Evolutionary conservation across 2,329 filamentous ascomycete genomes (phyloP).

Genomic region (Ilyonectria destructans): DNA sequence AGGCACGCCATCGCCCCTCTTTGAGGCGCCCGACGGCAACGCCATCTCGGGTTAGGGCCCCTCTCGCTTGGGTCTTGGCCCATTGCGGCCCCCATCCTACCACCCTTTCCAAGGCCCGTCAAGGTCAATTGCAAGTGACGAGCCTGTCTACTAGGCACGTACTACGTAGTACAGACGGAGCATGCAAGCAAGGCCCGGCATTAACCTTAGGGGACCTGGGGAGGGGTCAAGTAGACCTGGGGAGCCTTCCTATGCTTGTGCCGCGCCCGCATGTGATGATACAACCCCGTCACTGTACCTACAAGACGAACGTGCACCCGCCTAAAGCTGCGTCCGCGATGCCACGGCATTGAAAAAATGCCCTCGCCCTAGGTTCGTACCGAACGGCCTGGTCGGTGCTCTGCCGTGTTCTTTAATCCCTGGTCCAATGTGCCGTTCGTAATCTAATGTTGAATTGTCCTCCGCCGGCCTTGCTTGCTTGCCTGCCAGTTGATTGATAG

Average conservation of each 20-base stretch:
- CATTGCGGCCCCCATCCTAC: conserved; percentile 20
- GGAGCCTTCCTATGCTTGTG: conserved; percentile 9
- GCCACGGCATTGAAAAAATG: conserved; percentile 34
- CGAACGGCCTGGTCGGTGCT: conserved; percentile 21
- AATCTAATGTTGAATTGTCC: conserved; percentile 24
- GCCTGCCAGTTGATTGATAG: conserved; percentile 17
- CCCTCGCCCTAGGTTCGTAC: conserved; percentile 28
- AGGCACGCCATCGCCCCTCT: conserved; percentile 43
- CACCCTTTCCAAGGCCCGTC: conserved; percentile 22
- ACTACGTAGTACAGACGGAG: conserved; percentile 15
- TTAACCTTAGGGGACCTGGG: conserved; percentile 19
- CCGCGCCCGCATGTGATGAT: conserved; percentile 32
- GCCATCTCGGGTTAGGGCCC: conserved; percentile 45
- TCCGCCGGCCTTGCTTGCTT: conserved; percentile 9
- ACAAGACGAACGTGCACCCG: conserved; percentile 19
- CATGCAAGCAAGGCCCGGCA: conserved; percentile 22
- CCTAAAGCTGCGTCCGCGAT: conserved; percentile 24
- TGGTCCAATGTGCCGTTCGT: conserved; percentile 21
- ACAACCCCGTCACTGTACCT: conserved; percentile 20
- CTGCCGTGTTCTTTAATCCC: conserved; percentile 24
- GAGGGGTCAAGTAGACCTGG: conserved; percentile 10
- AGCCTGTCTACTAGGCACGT: conserved; percentile 9
- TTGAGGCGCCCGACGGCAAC: conserved; percentile 44
- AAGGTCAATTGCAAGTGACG: conserved; percentile 30
- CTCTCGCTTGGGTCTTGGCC: conserved; percentile 32